phyloP scores from a whole-genome alignment of 1,284 basidiomycete genomes.

The Naganishia albida region DNA sequence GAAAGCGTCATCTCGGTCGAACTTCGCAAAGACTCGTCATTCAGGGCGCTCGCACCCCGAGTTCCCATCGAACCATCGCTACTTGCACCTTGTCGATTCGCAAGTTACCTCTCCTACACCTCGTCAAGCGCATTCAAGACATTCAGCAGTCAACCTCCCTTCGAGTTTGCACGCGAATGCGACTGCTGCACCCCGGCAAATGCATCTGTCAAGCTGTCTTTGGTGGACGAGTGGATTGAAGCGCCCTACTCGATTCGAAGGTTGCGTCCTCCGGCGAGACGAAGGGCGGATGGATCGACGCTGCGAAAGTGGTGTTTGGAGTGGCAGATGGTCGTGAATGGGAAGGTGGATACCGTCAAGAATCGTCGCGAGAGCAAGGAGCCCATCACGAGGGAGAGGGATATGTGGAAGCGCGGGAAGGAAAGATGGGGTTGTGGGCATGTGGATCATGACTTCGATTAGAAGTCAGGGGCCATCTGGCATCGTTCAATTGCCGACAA shows the following conservation, averaged over 20 bases:
- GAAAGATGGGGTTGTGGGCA: constrained; percentile 25
- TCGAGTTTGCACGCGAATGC: not conserved
- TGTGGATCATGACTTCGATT: constrained; percentile 17
- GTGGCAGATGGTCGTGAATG: constrained; percentile 26
- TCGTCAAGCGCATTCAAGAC: constrained; percentile 12
- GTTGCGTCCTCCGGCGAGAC: constrained; percentile 22
- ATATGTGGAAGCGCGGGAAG: constrained; percentile 7
- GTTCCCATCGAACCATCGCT: not conserved
- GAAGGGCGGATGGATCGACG: constrained; percentile 22
- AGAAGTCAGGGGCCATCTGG: not conserved
- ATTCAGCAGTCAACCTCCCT: constrained; percentile 1
- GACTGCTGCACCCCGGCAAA: constrained; percentile 1
- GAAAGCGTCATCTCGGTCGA: constrained; percentile 22
- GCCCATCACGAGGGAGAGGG: constrained; percentile 2
- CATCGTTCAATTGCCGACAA: not conserved
- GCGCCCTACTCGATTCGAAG: constrained; percentile 4
- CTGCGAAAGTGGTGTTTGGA: constrained; percentile 26
- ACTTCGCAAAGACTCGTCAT: constrained; percentile 10
- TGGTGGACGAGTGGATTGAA: constrained; percentile 13
- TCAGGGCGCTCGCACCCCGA: not conserved
- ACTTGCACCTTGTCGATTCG: not conserved
- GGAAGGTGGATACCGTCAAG: constrained; percentile 20
- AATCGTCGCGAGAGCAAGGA: constrained; percentile 18
- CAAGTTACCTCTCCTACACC: constrained; percentile 17
- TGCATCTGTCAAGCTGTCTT: constrained; percentile 10